These are phyloP conservation scores for Didymella exigua DNA, from an alignment of 2,329 filamentous ascomycete genomes.

Conservation along the genomic window DNA sequence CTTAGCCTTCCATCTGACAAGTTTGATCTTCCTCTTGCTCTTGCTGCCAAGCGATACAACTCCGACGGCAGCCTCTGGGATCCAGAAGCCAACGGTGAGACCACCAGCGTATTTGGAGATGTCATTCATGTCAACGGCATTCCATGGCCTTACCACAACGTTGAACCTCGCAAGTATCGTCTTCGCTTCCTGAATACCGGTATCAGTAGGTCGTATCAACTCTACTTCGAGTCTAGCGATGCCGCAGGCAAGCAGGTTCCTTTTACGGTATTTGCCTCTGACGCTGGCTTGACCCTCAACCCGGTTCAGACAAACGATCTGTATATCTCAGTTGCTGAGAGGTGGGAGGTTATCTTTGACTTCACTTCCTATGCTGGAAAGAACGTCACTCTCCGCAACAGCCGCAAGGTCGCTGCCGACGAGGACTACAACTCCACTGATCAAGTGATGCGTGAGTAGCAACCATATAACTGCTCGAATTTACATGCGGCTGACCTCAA, in stretches of 20 bases:
- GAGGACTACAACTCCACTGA: slow-evolving; percentile 59
- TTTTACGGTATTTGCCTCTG: slow-evolving; percentile 62
- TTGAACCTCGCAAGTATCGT: slow-evolving; percentile 66
- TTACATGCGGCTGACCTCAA: background rate
- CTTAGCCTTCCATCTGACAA: slow-evolving; percentile 58
- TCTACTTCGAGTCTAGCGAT: slow-evolving; percentile 51
- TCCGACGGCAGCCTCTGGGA: slow-evolving; percentile 58
- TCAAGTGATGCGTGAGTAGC: slow-evolving; percentile 37
- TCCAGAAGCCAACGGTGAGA: slow-evolving; percentile 54
- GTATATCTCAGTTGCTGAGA: slow-evolving; percentile 61
- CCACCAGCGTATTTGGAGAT: slow-evolving; percentile 59
- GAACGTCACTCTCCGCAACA: slow-evolving; percentile 56
- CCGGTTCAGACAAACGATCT: slow-evolving; percentile 55
- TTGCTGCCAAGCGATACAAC: slow-evolving; percentile 61
- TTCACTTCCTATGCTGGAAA: slow-evolving; percentile 59
- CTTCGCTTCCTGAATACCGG: slow-evolving; percentile 59
- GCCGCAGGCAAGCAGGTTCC: slow-evolving; percentile 50
- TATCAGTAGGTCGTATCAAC: slow-evolving; percentile 51
- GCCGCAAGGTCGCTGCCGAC: slow-evolving; percentile 54
- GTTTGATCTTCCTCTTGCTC: slow-evolving; percentile 61
- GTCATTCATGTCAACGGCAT: slow-evolving; percentile 65
- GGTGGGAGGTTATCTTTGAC: slow-evolving; percentile 65
- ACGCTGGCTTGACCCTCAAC: slow-evolving; percentile 50
- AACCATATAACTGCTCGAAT: background rate
- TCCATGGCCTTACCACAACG: slow-evolving; percentile 63